Percentiles rank a stretch among this genome's conserved stretches.
Evolutionary conservation across 768 basidiomycete species (phyloP).

Genomic region (Panellus pusillus): DNA sequence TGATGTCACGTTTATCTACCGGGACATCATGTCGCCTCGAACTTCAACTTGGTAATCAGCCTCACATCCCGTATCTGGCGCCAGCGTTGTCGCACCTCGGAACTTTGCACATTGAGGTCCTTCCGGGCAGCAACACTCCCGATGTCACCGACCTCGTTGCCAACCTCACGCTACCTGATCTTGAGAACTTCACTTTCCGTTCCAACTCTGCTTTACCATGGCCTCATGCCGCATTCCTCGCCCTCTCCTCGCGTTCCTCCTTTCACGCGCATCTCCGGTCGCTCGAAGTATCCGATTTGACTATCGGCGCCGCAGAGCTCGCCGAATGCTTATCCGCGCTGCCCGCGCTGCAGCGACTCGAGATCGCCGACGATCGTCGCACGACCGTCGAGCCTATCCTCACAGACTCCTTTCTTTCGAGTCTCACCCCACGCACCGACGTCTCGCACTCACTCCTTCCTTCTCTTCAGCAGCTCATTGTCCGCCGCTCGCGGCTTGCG

Average conservation of each 20-base stretch:
- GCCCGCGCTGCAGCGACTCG: conserved; percentile 10
- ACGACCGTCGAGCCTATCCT: conserved; percentile 8
- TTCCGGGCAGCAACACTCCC: conserved; percentile 3
- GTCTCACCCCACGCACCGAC: conserved; percentile 2
- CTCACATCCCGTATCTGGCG: conserved; percentile 10
- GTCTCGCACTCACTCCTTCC: conserved; percentile 2
- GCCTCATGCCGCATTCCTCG: conserved; percentile 12
- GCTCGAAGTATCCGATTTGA: conserved; percentile 9
- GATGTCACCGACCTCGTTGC: conserved; percentile 11
- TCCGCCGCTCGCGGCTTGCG: conserved; percentile 7
- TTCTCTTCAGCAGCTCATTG: conserved; percentile 10
- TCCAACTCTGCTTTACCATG: conserved; percentile 6
- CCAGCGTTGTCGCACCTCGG: conserved; percentile 6
- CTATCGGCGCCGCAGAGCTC: conserved; percentile 8
- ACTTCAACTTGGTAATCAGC: conserved; percentile 11
- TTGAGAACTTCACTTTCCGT: conserved; percentile 6
- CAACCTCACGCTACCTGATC: conserved; percentile 8
- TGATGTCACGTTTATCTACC: neutral
- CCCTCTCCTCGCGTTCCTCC: conserved; percentile 9
- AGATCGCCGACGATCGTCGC: conserved; percentile 5
- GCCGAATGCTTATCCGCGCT: conserved; percentile 10
- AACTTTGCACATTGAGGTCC: conserved; percentile 7
- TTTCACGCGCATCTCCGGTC: conserved; percentile 5
- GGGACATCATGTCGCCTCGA: conserved; percentile 5
- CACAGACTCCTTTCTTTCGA: conserved; percentile 4